Base-by-base conservation (phyloP, 768 basidiomycete species). In the Boletus rufocinnamomeus region DNA sequence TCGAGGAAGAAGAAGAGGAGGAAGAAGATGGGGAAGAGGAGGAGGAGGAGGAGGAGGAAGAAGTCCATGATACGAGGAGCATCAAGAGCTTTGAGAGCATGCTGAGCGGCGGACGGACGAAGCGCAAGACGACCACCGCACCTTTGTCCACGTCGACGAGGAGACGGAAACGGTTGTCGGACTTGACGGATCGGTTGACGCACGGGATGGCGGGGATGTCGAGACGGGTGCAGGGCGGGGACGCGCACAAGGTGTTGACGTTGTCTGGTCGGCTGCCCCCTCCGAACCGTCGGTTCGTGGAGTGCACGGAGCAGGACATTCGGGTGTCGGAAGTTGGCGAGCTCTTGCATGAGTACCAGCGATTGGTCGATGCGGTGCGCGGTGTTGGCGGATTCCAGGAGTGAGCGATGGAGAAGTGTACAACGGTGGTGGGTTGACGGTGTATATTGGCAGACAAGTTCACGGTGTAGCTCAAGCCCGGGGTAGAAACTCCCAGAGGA, bases 41-140 rank as follows among this genome's bases (percentile, higher is more conserved):
- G 2, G 59, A 61, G 2, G 68, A 72, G 1, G 75, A 69, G 2
- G 76, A 71, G 2, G 64, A 44, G 2, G 60, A 54, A 6, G 68
- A 76, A 50, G 69, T 63, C 47, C 74, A 79, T 56, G 92, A 93
- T 71, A 65, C 84, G 44, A 79, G 88, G 74, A 93, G 92, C 64
- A 89, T 95, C 53, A 77, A 84, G 63, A 95, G 93, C 69, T 94
- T 95, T 66, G 88, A 87, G 77, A 93, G 84, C 63, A 93, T 93
- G 92, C 77, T 93, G 80, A 85, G 78, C 38, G 30, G 63, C 13
- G 56, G 65, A 28, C 71, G 60, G 55, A 61, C 62, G 52, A 70
- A 54, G 58, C 64, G 63, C 35, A 67, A 63, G 62, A 43, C 41
- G 37, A 32, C 1, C 7, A 2, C 2, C 2, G 38, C 5, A 1